Percentiles rank a stretch among this genome's conserved stretches.
phyloP scores from a whole-genome alignment of 2,329 filamentous ascomycete genomes.

The Beauveria asiatica region DNA sequence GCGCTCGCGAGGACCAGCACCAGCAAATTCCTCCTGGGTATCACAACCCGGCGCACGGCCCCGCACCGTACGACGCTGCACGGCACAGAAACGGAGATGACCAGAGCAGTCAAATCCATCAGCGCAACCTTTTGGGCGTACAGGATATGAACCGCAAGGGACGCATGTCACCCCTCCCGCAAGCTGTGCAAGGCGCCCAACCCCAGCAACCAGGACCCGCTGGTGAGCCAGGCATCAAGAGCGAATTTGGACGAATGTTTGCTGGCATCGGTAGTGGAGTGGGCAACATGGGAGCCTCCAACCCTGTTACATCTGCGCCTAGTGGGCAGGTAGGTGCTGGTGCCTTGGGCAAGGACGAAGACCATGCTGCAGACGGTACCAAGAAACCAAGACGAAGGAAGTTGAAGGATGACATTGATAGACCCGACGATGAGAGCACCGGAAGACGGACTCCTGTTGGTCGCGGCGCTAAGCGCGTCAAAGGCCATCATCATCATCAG shows the following conservation, averaged over 20 bases:
- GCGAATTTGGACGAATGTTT: slow-evolving; percentile 90
- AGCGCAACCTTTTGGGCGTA: slow-evolving; percentile 63
- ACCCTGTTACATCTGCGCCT: slow-evolving; percentile 35
- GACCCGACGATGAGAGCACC: slow-evolving; percentile 57
- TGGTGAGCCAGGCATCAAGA: slow-evolving; percentile 85
- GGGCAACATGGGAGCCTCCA: slow-evolving; percentile 41
- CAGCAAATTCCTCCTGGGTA: slow-evolving; percentile 31
- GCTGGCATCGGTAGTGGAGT: slow-evolving; percentile 69
- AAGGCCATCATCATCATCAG: slow-evolving; percentile 64
- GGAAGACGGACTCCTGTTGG: slow-evolving; percentile 53
- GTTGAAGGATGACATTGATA: slow-evolving; percentile 65
- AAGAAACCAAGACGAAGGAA: slow-evolving; percentile 58
- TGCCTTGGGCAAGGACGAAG: slow-evolving; percentile 41
- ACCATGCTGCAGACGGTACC: slow-evolving; percentile 36
- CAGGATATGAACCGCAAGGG: slow-evolving; percentile 77
- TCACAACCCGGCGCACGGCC: slow-evolving; percentile 29
- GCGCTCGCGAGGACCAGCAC: slow-evolving; percentile 24
- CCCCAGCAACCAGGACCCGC: slow-evolving; percentile 68
- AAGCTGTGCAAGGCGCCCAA: slow-evolving; percentile 89
- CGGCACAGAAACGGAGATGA: slow-evolving; percentile 36
- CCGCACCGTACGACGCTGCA: slow-evolving; percentile 26
- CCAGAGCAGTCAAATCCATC: slow-evolving; percentile 48
- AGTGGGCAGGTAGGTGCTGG: slow-evolving; percentile 38
- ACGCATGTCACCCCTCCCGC: slow-evolving; percentile 78
- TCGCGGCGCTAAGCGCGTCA: slow-evolving; percentile 52